Percentiles rank a stretch among this genome's conserved stretches.
phyloP scores from a whole-genome alignment of 2,329 filamentous ascomycete species.

The Ceratocystis papillata region DNA sequence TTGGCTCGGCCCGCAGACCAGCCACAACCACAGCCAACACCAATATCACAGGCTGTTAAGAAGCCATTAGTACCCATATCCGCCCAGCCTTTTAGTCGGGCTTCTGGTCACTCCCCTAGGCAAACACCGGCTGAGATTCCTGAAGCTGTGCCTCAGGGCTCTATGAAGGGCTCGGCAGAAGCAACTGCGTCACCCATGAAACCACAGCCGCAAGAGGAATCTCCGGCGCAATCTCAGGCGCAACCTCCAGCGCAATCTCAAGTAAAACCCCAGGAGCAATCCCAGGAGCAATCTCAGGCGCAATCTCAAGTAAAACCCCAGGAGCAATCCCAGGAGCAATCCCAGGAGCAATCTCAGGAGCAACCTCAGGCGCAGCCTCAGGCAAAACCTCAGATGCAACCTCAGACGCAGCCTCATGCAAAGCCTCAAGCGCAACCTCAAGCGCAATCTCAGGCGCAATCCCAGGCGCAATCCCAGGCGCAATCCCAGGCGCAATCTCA shows the following conservation, averaged over 20 bases:
- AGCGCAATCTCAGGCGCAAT: neutral
- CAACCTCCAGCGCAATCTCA: neutral
- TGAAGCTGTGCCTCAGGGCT: neutral
- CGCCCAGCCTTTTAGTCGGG: neutral
- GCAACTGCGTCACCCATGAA: neutral
- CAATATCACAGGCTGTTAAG: neutral
- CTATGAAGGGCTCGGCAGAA: neutral
- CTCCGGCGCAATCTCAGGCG: neutral
- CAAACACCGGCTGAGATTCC: neutral
- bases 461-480: neutral
- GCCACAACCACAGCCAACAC: neutral
- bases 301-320: neutral
- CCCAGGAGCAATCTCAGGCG: neutral
- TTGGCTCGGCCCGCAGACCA: neutral
- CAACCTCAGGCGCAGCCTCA: neutral
- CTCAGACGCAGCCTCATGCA: neutral
- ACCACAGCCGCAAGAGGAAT: neutral
- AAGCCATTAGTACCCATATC: neutral
- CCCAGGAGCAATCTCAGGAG: neutral
- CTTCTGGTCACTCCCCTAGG: neutral
- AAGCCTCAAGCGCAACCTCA: neutral
- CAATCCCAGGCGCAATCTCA: neutral
- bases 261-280: neutral
- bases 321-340: too few relatives aligned
- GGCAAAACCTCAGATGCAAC: neutral